Evolutionary conservation across 805 yeast genomes (phyloP).

Genomic region (Candida anglica): DNA sequence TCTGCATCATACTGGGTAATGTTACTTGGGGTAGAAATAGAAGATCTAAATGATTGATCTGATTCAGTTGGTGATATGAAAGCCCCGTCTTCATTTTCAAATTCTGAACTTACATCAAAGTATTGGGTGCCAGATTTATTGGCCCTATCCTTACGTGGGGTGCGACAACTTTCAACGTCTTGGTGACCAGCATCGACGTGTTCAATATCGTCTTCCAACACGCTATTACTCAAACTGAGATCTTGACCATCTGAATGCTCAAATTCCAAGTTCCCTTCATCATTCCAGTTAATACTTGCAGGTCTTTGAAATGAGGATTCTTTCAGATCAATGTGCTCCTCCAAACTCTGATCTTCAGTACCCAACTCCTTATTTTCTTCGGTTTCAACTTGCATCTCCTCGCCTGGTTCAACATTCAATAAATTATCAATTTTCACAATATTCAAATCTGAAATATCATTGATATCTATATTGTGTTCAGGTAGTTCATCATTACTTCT

Average conservation of each 20-base stretch:
- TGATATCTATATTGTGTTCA: constrained; percentile 23
- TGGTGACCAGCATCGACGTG: constrained; percentile 1
- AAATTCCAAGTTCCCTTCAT: constrained; percentile 16
- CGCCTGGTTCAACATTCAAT: constrained; percentile 19
- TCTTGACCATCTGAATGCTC: constrained; percentile 2
- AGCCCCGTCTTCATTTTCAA: constrained; percentile 3
- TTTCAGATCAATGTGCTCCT: too few relatives aligned
- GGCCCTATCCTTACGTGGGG: not conserved
- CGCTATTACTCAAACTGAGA: not conserved
- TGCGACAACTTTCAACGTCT: not conserved
- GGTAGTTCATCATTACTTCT: constrained; percentile 6
- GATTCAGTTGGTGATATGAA: constrained; percentile 4
- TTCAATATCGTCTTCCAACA: not conserved
- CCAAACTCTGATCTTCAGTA: too few relatives aligned
- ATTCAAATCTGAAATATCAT: constrained; percentile 36
- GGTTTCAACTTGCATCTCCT: constrained; percentile 3
- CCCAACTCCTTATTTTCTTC: not conserved
- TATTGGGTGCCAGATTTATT: constrained; percentile 17
- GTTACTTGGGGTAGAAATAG: constrained; percentile 34
- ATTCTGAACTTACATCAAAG: constrained; percentile 17
- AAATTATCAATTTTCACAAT: constrained; percentile 34
- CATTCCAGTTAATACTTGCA: constrained; percentile 41
- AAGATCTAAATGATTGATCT: constrained; percentile 9
- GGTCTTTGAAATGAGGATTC: constrained; percentile 35
- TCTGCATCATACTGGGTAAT: constrained; percentile 37